phyloP scores from a whole-genome alignment of 2,329 filamentous ascomycete species.

The Hypoxylon rubiginosum region DNA sequence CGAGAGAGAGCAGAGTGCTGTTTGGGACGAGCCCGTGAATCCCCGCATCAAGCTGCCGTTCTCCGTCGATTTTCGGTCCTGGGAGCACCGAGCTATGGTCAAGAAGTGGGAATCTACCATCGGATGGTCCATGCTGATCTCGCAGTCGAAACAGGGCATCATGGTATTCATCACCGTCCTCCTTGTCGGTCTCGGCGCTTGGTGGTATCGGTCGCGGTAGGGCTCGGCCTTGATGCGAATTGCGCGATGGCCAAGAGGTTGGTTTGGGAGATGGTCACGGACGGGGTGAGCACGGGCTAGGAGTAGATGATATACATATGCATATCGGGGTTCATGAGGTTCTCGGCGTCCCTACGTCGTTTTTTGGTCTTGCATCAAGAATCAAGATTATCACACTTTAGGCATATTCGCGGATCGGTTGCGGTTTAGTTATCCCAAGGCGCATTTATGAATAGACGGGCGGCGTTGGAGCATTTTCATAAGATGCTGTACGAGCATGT shows the following conservation, averaged over 20 bases:
- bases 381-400: not conserved
- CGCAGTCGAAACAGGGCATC: conserved; percentile 66
- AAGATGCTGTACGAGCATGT: not conserved
- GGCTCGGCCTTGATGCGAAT: conserved; percentile 28
- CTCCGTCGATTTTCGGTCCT: conserved; percentile 67
- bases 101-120: conserved; percentile 56
- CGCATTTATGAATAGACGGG: not conserved
- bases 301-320: conserved; percentile 1
- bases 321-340: not conserved
- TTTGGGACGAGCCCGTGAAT: conserved; percentile 32
- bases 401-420: not conserved
- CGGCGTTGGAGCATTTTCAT: not conserved
- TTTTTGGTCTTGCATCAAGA: not conserved
- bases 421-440: not conserved
- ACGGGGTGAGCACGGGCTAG: conserved; percentile 3
- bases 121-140: conserved; percentile 68
- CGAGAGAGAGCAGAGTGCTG: conserved; percentile 34
- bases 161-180: conserved; percentile 60
- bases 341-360: not conserved
- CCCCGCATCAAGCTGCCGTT: conserved; percentile 59
- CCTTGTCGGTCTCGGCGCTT: conserved; percentile 58
- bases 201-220: conserved; percentile 57
- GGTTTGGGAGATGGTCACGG: not conserved
- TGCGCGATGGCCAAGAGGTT: conserved; percentile 6
- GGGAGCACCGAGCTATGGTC: conserved; percentile 60